Evolutionary conservation across 495 filamentous ascomycete genomes (phyloP).

Genomic region (Sordaria brevicollis): DNA sequence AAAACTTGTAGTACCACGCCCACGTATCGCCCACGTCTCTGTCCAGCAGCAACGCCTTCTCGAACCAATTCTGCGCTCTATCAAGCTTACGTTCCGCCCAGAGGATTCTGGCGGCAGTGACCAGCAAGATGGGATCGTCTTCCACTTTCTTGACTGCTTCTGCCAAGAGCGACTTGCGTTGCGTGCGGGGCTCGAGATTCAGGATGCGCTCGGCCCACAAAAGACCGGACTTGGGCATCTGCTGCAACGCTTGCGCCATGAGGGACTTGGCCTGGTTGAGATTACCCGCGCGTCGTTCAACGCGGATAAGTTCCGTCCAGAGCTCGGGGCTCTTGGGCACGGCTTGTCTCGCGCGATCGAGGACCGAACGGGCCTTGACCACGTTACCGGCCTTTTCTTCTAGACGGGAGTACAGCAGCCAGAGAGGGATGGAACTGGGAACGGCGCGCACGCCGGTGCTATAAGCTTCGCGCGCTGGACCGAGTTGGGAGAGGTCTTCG

Average conservation of each 20-base stretch:
- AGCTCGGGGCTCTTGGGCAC: slow-evolving; percentile 76
- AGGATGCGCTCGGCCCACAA: slow-evolving; percentile 92
- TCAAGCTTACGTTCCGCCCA: slow-evolving; percentile 65
- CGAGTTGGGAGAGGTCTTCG: slow-evolving; percentile 61
- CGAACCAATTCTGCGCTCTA: slow-evolving; percentile 91
- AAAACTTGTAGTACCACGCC: slow-evolving; percentile 97
- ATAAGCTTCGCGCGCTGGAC: slow-evolving; percentile 87
- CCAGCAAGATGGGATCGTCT: slow-evolving; percentile 76
- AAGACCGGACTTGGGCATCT: slow-evolving; percentile 78
- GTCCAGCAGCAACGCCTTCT: slow-evolving; percentile 83
- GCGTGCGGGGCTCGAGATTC: slow-evolving; percentile 82
- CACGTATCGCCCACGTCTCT: slow-evolving; percentile 84
- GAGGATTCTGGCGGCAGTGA: slow-evolving; percentile 45
- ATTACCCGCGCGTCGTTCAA: slow-evolving; percentile 86
- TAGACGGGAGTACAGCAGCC: slow-evolving; percentile 76
- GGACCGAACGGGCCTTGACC: slow-evolving; percentile 83
- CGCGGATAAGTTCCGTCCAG: slow-evolving; percentile 83
- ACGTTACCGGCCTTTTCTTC: slow-evolving; percentile 77
- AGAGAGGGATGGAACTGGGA: slow-evolving; percentile 72
- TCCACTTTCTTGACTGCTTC: slow-evolving; percentile 97
- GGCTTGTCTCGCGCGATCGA: slow-evolving; percentile 80
- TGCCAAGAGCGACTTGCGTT: slow-evolving; percentile 78
- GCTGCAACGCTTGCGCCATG: slow-evolving; percentile 88
- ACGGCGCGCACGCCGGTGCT: slow-evolving; percentile 79
- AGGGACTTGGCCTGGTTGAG: slow-evolving; percentile 70